Base-by-base conservation (phyloP, 768 basidiomycete genomes). In the Lactarius quietus region DNA sequence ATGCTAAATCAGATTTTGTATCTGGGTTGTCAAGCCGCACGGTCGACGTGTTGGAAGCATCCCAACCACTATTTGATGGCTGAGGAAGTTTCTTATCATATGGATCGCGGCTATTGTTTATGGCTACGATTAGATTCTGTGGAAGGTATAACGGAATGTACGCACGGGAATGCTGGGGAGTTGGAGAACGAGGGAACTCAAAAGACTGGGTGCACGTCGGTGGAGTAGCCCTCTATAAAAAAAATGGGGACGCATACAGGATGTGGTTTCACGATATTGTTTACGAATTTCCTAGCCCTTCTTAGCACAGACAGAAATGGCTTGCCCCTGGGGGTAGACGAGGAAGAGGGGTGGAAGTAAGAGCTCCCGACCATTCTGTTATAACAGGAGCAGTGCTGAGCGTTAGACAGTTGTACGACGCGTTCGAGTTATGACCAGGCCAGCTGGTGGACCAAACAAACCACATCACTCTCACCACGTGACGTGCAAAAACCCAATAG, bases 221-320 rank as follows among this genome's bases (percentile, higher is more conserved):
- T 31, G 35, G 31, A 33, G 23, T 3, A 35, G 26, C 14, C 53
- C 64, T n/a, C 62, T 3, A n/a, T n/a, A 26, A 28, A 39, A 52
- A 31, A 52, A 7, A 43, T 26, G 4, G n/a, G n/a, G 35, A n/a
- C 39, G 62, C 71, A 57, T 66, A 75, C 74, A 8, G 74, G 74
- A 60, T 63, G 73, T 39, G 72, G 72, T 31, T 63, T 70, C 51
- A 74, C 60, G 43, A 75, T 67, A 53, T 68, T 51, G 57, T 70
- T 65, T 12, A 74, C 43, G n/a, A 70, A 52, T 58, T 68, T 67
- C 26, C 69, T 65, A 33, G 73, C 52, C 52, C 62, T 72, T 61
- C 59, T 59, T 15, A 68, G 38, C 17, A 18, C 20, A 12, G 60
- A 59, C 15, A 59, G 26, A 38, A 54, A 38, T 33, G 28, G 20